Evolutionary conservation across 768 basidiomycete genomes (phyloP).

Genomic region (Tulasnella sp.): DNA sequence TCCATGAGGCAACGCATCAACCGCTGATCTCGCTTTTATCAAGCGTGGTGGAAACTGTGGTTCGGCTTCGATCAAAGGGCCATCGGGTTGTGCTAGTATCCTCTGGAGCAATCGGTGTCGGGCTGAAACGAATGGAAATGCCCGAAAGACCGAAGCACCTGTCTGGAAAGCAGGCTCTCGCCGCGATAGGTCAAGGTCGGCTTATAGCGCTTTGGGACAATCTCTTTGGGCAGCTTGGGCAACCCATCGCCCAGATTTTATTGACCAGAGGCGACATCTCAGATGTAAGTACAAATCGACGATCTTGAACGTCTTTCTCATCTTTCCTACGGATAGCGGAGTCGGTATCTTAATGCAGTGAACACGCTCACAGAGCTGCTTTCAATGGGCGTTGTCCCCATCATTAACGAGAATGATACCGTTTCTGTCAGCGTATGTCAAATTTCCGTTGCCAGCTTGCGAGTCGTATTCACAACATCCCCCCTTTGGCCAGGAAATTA

Average conservation of each 20-base stretch:
- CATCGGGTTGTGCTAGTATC: constrained; percentile 95
- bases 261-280: constrained; percentile 95
- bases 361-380: constrained; percentile 92
- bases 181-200: constrained; percentile 94
- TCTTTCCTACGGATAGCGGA: constrained; percentile 54
- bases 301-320: neutral
- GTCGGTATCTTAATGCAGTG: constrained; percentile 92
- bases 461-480: neutral
- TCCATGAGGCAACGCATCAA: constrained; percentile 89
- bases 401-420: constrained; percentile 99
- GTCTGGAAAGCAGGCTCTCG: constrained; percentile 91
- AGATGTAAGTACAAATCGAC: constrained; percentile 57
- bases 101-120: constrained; percentile 97
- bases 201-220: constrained; percentile 97
- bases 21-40: constrained; percentile 89
- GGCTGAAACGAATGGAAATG: constrained; percentile 85
- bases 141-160: constrained; percentile 75
- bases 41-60: constrained; percentile 85
- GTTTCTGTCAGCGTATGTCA: constrained; percentile 88
- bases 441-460: neutral
- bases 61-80: constrained; percentile 68
- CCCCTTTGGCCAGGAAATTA: constrained; percentile 74
- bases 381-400: constrained; percentile 91
- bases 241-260: constrained; percentile 93
- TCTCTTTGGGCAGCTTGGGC: constrained; percentile 87